Conservation (phyloP, 2,329 filamentous ascomycete genomes). For the Xylariomycetidae sp. region DNA sequence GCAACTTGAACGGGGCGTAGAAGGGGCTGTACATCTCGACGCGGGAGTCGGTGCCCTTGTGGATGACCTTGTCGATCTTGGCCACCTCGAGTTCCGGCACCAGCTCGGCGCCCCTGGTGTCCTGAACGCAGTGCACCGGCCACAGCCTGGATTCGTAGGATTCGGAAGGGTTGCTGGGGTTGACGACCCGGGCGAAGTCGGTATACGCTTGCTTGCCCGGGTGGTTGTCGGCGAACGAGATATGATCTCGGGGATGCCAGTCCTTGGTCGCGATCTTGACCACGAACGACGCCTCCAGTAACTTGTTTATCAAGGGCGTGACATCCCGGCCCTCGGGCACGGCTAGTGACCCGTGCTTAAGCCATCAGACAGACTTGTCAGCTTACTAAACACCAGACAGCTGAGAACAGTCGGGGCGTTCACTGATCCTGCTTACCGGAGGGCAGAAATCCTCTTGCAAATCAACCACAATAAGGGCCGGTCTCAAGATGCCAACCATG, state of each 20-base stretch:
- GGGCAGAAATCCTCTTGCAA: constrained; percentile 94
- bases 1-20: constrained; percentile 68
- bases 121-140: constrained; percentile 85
- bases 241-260: constrained; percentile 77
- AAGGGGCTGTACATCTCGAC: constrained; percentile 97
- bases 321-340: constrained; percentile 71
- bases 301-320: constrained; percentile 64
- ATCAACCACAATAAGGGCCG: constrained; percentile 70
- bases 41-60: constrained; percentile 70
- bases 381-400: constrained; percentile 1
- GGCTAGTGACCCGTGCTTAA: constrained; percentile 75
- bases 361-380: constrained; percentile 7
- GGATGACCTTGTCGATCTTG: constrained; percentile 61
- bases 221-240: constrained; percentile 88
- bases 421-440: constrained; percentile 57
- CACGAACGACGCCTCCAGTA: constrained; percentile 67
- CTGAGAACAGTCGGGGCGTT: background rate
- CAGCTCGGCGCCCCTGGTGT: constrained; percentile 66
- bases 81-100: constrained; percentile 63
- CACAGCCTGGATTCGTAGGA: constrained; percentile 69
- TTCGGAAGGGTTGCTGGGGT: constrained; percentile 60
- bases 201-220: constrained; percentile 61
- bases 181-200: constrained; percentile 58
- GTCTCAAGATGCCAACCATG: constrained; percentile 33
- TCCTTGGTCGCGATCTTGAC: constrained; percentile 85